These are phyloP conservation scores for Crucihimalaya himalaica DNA, from an alignment of 345 rosid species.

Conservation along the genomic window DNA sequence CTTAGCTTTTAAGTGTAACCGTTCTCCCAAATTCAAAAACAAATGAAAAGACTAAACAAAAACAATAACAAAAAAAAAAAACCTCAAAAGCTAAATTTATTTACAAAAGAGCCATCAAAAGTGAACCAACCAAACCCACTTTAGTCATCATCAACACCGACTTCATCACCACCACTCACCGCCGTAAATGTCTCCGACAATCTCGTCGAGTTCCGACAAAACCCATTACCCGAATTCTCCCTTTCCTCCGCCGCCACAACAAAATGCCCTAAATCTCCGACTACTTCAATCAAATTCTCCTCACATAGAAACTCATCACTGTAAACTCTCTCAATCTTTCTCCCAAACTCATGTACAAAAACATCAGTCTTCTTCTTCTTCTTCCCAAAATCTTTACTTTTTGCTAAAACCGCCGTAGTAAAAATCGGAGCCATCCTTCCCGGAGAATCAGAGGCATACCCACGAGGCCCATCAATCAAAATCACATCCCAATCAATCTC, in stretches of 20 bases:
- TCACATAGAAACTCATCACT: constrained; percentile 73
- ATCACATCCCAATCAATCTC: constrained; percentile 82
- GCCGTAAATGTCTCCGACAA: constrained; percentile 34
- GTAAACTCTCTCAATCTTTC: constrained; percentile 68
- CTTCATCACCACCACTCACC: constrained; percentile 34
- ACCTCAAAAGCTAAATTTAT: constrained; percentile 26
- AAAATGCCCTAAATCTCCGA: constrained; percentile 63
- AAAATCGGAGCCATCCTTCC: constrained; percentile 91
- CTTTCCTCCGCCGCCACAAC: constrained; percentile 39
- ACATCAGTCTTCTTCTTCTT: constrained; percentile 57
- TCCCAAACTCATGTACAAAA: constrained; percentile 70
- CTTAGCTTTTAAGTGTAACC: constrained; percentile 27
- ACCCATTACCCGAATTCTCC: constrained; percentile 29
- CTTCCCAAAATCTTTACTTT: constrained; percentile 48
- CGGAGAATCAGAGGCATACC: constrained; percentile 56
- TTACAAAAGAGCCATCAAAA: constrained; percentile 32
- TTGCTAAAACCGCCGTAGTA: constrained; percentile 77
- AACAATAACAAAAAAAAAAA: background rate
- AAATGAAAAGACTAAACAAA: constrained; percentile 24
- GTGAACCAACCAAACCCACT: constrained; percentile 18
- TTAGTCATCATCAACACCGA: constrained; percentile 34
- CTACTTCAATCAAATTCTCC: constrained; percentile 65
- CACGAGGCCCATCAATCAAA: constrained; percentile 80
- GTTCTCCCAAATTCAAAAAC: constrained; percentile 19
- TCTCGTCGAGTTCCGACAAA: constrained; percentile 54